These are phyloP conservation scores for Penicillium cosmopolitanum DNA, from an alignment of 495 filamentous ascomycete species.

Conservation along the genomic window DNA sequence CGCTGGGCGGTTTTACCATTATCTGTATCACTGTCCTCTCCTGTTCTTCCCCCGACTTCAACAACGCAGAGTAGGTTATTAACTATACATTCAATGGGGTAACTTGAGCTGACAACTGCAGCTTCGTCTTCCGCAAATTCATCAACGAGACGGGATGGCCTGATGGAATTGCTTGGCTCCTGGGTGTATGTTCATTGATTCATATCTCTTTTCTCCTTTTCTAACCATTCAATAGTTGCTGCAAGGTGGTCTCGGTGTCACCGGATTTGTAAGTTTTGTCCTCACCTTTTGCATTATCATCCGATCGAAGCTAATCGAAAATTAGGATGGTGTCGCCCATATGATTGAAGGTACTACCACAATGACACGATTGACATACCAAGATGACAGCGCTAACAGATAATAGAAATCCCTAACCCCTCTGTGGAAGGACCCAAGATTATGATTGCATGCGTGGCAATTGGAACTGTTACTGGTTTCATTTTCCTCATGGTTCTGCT, in stretches of 20 bases:
- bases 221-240: constrained; percentile 46
- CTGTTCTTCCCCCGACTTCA: constrained; percentile 63
- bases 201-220: not conserved
- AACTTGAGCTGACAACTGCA: constrained; percentile 43
- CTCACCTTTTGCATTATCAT: not conserved
- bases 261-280: constrained; percentile 54
- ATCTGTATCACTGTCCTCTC: constrained; percentile 70
- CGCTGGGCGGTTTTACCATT: constrained; percentile 65
- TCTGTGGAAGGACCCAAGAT: constrained; percentile 68
- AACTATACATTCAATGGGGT: not conserved
- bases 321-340: constrained; percentile 57
- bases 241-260: constrained; percentile 64
- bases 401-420: constrained; percentile 69
- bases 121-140: constrained; percentile 63
- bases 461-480: constrained; percentile 69
- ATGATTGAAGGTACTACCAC: constrained; percentile 47
- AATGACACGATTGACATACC: not conserved
- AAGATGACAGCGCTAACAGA: constrained; percentile 19
- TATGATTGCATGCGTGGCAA: constrained; percentile 72
- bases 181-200: constrained; percentile 48
- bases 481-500: constrained; percentile 69
- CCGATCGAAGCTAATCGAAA: constrained; percentile 15
- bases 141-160: constrained; percentile 65
- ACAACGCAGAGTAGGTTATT: constrained; percentile 58
- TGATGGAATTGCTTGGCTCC: constrained; percentile 65